Base-by-base conservation (phyloP, 2,329 filamentous ascomycete species). In the Aspergillus caelatus region DNA sequence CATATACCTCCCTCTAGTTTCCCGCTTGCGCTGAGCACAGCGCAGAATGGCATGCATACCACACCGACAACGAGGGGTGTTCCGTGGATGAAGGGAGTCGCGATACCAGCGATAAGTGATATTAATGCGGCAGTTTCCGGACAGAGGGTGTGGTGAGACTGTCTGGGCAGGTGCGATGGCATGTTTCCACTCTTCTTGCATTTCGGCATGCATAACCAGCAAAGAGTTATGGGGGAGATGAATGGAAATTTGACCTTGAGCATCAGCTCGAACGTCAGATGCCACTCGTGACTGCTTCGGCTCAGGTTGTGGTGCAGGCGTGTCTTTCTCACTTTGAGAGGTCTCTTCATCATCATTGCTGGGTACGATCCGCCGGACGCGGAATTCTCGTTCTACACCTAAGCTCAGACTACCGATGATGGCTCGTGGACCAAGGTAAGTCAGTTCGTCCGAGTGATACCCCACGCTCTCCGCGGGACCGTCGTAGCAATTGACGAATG, bases 171-270 rank as follows among this genome's bases (percentile, higher is more conserved):
- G 91, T 0, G 88, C 84, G 50, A 99, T 91, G 68, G 87, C 86
- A 77, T 99, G 95, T 77, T 97, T 98, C 93, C 93, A 98, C 74
- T 91, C 90, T 74, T 98, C 94, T 74, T 98, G 94, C 92, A 97
- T 98, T 74, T 96, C 93, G 0, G 94, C 94, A 73, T 98, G 94
- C 95, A 99, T 98, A 11, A 98, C 84, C 0, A 99, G 84, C 0
- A 98, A 85, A 0, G 92, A 96, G 76, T 98, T 98, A 77, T 98
- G 95, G 0, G 94, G 94, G 0, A 98, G 87, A 70, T 97, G 93
- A 50, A 98, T 95, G 1, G 93, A 89, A 63, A 98, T 94, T 74
- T 97, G 94, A 4, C 94, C 94, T 72, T 91, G 88, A 0, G 85
- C 84, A 67, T 95, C 90, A 1, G 85, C 81, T 14, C 73, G 72